Conservation (phyloP, 208 protist species). For the Wallacemonas sp. region DNA sequence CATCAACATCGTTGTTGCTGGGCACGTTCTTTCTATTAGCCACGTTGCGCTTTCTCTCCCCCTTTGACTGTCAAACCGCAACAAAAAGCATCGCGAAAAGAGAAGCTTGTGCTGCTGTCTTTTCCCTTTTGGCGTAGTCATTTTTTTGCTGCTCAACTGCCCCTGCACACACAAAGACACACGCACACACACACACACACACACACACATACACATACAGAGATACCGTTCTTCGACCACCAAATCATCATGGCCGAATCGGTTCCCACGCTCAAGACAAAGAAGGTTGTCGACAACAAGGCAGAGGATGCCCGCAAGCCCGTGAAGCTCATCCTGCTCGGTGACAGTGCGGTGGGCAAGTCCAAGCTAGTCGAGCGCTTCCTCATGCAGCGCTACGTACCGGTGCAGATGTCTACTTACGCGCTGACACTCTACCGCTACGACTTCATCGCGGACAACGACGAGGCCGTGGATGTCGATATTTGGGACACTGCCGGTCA, state of each 20-base stretch:
- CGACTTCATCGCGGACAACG: conserved; percentile 77
- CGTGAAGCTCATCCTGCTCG: conserved; percentile 94
- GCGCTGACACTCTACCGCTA: conserved; percentile 93
- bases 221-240: no score
- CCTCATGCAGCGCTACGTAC: conserved; percentile 94
- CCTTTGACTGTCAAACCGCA: no score
- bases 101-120: no score
- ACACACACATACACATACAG: neutral
- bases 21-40: no score
- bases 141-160: no score
- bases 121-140: no score
- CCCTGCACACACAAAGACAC: conserved; percentile 5
- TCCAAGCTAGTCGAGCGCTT: conserved; percentile 96
- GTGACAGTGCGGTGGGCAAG: conserved; percentile 96
- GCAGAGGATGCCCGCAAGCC: conserved; percentile 73
- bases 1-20: no score
- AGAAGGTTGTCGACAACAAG: conserved; percentile 78
- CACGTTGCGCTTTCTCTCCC: no score
- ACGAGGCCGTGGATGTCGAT: conserved; percentile 81
- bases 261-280: conserved; percentile 56
- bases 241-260: neutral
- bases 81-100: no score
- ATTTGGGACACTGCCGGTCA: conserved; percentile 95
- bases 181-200: neutral
- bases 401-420: conserved; percentile 94